Conservation (phyloP, 441 rosid genomes). For the Mallotus japonicus region DNA sequence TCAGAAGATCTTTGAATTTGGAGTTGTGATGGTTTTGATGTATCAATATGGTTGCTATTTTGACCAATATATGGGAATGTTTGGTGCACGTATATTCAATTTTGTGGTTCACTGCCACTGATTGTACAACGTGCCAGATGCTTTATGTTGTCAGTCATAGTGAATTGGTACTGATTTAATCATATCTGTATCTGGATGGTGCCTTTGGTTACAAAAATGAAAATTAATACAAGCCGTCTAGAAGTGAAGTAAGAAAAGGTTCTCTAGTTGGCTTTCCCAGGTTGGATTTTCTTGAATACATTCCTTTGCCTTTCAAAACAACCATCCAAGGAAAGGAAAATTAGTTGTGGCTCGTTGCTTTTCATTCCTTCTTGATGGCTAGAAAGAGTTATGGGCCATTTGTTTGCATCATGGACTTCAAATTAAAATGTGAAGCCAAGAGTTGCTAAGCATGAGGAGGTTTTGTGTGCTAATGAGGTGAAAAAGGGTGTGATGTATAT, state of each 20-base stretch:
- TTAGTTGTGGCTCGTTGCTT: not conserved
- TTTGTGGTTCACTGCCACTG: not conserved
- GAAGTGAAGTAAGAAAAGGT: not conserved
- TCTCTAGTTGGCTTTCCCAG: not conserved
- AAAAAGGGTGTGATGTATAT: not conserved
- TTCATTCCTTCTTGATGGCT: not conserved
- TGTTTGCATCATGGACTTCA: not conserved
- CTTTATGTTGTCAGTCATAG: constrained; percentile 5
- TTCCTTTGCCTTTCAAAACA: not conserved
- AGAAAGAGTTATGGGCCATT: not conserved
- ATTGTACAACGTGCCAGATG: not conserved
- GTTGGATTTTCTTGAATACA: not conserved
- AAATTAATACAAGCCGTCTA: not conserved
- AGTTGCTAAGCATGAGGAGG: not conserved
- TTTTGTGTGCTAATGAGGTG: not conserved
- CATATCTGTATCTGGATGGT: not conserved
- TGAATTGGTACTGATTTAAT: not conserved
- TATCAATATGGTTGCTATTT: not conserved
- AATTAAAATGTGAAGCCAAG: not conserved
- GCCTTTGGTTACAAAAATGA: not conserved
- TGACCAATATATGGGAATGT: not conserved
- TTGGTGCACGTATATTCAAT: not conserved
- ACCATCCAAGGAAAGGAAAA: not conserved
- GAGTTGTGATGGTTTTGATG: constrained; percentile 2
- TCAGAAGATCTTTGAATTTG: not conserved